Conservation (phyloP, 768 basidiomycete genomes). For the Calocybe indica region DNA sequence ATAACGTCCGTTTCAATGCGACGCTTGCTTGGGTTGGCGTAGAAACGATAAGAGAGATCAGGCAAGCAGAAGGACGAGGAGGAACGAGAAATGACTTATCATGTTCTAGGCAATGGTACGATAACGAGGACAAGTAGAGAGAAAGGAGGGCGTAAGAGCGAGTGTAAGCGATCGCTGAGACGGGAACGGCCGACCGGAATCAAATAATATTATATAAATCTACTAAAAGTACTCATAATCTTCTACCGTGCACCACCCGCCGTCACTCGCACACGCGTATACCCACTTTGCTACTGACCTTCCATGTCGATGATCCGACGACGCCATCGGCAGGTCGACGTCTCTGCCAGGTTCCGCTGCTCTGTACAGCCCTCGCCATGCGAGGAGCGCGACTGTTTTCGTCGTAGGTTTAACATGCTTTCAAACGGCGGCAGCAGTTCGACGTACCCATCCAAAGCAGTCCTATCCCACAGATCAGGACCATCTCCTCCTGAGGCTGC, state of each 20-base stretch:
- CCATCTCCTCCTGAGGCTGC: conserved; percentile 67
- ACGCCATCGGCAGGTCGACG: conserved; percentile 10
- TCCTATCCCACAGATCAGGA: conserved; percentile 66
- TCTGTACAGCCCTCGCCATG: conserved; percentile 35
- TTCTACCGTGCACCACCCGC: conserved; percentile 65
- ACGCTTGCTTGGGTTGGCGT: conserved; percentile 83
- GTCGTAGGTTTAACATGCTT: not conserved
- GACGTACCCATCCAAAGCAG: conserved; percentile 72
- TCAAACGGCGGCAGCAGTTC: not conserved
- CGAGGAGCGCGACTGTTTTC: conserved; percentile 32
- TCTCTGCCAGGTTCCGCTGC: conserved; percentile 16
- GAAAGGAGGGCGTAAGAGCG: conserved; percentile 2
- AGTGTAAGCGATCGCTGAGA: conserved; percentile 3
- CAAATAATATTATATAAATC: not conserved
- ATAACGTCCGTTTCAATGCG: conserved; percentile 99
- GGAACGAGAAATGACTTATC: conserved; percentile 43
- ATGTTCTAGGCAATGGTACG: conserved; percentile 28
- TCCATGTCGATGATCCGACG: conserved; percentile 8
- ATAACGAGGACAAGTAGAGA: conserved; percentile 3
- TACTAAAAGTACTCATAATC: conserved; percentile 14
- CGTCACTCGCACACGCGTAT: conserved; percentile 52
- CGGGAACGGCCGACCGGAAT: conserved; percentile 6
- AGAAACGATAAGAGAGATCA: conserved; percentile 20
- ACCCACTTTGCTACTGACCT: conserved; percentile 26
- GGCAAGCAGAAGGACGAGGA: conserved; percentile 4